A percentile compares a stretch with the other conserved stretches of the same genome.
These are phyloP conservation scores for Fistulinella prunicolor DNA, from an alignment of 768 basidiomycete species.

Conservation along the genomic window DNA sequence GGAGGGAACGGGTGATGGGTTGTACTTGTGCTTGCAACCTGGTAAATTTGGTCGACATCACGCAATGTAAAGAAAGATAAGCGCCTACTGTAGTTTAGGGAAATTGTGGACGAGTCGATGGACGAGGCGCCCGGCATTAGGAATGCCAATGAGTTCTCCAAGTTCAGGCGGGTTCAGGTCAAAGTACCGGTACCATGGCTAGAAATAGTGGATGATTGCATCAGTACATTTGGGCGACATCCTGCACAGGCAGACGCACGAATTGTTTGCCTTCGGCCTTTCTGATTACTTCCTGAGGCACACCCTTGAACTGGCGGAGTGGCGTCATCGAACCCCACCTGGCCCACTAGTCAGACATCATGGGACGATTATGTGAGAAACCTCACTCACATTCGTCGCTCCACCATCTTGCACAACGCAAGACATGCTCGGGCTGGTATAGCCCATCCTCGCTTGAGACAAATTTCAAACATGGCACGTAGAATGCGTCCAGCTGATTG, in stretches of 20 bases:
- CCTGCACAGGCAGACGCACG: slow-evolving; percentile 42
- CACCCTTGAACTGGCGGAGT: slow-evolving; percentile 90
- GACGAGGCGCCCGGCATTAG: slow-evolving; percentile 88
- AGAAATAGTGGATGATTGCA: slow-evolving; percentile 1
- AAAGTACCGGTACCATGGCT: slow-evolving; percentile 98
- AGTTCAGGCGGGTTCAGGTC: slow-evolving; percentile 90
- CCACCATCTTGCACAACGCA: slow-evolving; percentile 95
- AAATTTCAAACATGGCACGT: slow-evolving; percentile 97
- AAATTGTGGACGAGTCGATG: slow-evolving; percentile 94
- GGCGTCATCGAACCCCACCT: slow-evolving; percentile 99
- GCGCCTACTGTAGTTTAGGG: slow-evolving; percentile 83
- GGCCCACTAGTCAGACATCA: background rate
- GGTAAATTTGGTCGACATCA: background rate
- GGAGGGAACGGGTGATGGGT: slow-evolving; percentile 90
- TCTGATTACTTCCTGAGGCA: slow-evolving; percentile 78
- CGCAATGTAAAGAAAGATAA: background rate
- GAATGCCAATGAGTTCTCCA: slow-evolving; percentile 91
- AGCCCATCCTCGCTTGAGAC: slow-evolving; percentile 97
- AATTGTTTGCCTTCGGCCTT: slow-evolving; percentile 98
- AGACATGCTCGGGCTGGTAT: slow-evolving; percentile 87
- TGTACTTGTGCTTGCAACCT: slow-evolving; percentile 94
- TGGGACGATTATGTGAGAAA: background rate
- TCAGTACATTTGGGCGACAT: background rate
- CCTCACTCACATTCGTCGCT: slow-evolving; percentile 66
- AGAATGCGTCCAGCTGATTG: slow-evolving; percentile 97